phyloP scores from a whole-genome alignment of 208 protist genomes.

The Wallacemonas sp. region DNA sequence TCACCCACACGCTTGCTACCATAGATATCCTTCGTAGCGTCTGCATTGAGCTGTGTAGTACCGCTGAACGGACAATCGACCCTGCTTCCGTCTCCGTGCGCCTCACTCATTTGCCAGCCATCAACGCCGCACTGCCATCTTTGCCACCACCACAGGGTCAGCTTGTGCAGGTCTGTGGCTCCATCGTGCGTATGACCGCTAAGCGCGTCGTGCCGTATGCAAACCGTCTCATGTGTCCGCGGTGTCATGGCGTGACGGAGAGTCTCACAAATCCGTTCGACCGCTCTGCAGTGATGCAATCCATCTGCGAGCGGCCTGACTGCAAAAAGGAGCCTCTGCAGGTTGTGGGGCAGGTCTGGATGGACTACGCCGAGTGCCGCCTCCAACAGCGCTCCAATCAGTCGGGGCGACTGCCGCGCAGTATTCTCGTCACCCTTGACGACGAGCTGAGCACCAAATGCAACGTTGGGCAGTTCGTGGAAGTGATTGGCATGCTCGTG shows the following conservation, averaged over 20 bases:
- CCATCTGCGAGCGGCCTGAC: slow-evolving; percentile 41
- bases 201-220: slow-evolving; percentile 79
- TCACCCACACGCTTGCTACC: slow-evolving; percentile 42
- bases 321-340: slow-evolving; percentile 76
- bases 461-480: slow-evolving; percentile 80
- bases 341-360: slow-evolving; percentile 74
- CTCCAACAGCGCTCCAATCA: slow-evolving; percentile 84
- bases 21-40: slow-evolving; percentile 43
- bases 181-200: slow-evolving; percentile 82
- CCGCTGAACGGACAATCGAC: slow-evolving; percentile 35
- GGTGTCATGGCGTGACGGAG: slow-evolving; percentile 53
- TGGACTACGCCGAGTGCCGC: slow-evolving; percentile 90
- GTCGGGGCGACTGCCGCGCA: slow-evolving; percentile 72
- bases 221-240: slow-evolving; percentile 65
- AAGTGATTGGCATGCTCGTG: slow-evolving; percentile 82
- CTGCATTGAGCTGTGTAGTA: slow-evolving; percentile 54
- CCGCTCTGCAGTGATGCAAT: slow-evolving; percentile 41
- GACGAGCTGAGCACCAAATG: slow-evolving; percentile 83
- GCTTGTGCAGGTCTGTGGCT: slow-evolving; percentile 75
- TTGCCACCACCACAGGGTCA: slow-evolving; percentile 60
- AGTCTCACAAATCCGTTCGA: slow-evolving; percentile 65
- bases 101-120: slow-evolving; percentile 65
- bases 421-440: slow-evolving; percentile 78
- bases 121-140: slow-evolving; percentile 48
- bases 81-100: slow-evolving; percentile 61